These are phyloP conservation scores for Nadsonia fulvescens DNA, from an alignment of 805 yeast species.

Conservation along the genomic window DNA sequence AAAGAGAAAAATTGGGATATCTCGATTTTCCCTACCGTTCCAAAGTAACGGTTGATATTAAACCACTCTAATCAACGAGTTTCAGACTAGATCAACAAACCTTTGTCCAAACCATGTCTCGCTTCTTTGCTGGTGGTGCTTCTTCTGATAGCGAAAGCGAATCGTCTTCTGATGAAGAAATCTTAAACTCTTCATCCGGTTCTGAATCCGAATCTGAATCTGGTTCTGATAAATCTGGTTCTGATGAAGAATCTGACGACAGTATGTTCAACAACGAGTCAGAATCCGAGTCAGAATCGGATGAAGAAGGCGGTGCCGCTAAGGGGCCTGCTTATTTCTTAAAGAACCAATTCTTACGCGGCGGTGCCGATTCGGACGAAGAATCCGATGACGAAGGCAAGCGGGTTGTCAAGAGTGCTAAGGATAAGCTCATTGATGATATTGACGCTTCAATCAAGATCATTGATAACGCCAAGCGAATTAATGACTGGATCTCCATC, in stretches of 20 bases:
- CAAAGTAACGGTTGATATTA: no score
- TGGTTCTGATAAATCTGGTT: slow-evolving; percentile 11
- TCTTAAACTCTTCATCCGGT: slow-evolving; percentile 21
- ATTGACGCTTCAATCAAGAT: slow-evolving; percentile 47
- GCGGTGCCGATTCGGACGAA: slow-evolving; percentile 32
- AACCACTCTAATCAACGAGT: no score
- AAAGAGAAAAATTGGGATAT: no score
- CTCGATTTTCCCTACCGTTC: no score
- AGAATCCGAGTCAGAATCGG: slow-evolving; percentile 17
- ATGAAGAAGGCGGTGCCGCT: slow-evolving; percentile 19
- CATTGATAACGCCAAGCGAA: slow-evolving; percentile 49
- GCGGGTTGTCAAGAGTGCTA: slow-evolving; percentile 81
- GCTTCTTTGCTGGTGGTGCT: slow-evolving; percentile 52
- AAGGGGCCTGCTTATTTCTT: slow-evolving; percentile 19
- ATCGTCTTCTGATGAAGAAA: slow-evolving; percentile 43
- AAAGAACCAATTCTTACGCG: slow-evolving; percentile 20
- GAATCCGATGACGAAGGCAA: slow-evolving; percentile 50
- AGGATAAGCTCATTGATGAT: slow-evolving; percentile 83
- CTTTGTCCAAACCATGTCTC: slow-evolving; percentile 71
- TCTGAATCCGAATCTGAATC: slow-evolving; percentile 22
- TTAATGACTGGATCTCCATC: slow-evolving; percentile 64
- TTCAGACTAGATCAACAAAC: no score
- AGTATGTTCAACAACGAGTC: slow-evolving; percentile 24
- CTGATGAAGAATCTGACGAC: slow-evolving; percentile 25
- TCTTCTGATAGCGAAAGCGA: slow-evolving; percentile 43